Evolutionary conservation across 345 rosid genomes (phyloP), one percentile per base, ranked within the genome.

Genomic region (Melastoma malabathricum): DNA sequence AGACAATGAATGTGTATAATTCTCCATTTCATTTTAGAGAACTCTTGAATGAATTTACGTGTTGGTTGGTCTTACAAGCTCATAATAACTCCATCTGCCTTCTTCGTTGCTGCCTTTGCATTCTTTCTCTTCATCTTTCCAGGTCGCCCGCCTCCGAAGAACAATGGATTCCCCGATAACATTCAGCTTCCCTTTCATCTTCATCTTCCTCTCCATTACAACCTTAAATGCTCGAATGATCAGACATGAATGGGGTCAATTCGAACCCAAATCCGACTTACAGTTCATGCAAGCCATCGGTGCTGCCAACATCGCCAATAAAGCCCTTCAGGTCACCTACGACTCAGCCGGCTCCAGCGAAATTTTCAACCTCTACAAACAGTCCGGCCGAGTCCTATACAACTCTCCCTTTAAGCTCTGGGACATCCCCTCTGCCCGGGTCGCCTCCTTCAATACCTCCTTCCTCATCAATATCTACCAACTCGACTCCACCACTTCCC

Each of bases 401-500:
- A 68, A 71, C 4, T 34, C 9, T 0, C 48, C 59, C 6, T 75
- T 75, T 58, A 52, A 53, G 46, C 70, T 77, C 22, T 71, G 74
- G 78, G 70, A 70, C 25, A 3, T 10, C 5, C 5, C 15, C 10
- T 3, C 6, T 53, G 31, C 31, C 1, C 56, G n/a, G 16, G 58
- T 73, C 12, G 82, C 76, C 51, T 78, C 88, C 13, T 81, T 81
- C 61, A 78, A 71, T 56, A 45, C 82, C 14, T 71, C 80, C 6
- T 73, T 78, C 56, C 59, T 73, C 8, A 54, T 81, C 63, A 78
- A 75, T 54, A 52, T 71, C 55, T 68, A 34, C 31, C 69, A 72
- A 1, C 22, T 56, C 27, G 44, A 10, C 13, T 38, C 15, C 45
- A 15, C 64, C 34, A 13, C 57, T 3, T 15, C 39, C 22, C 72